Percentiles rank a stretch among this genome's conserved stretches.
Conservation (phyloP, 1,284 basidiomycete species). For the Pterulicium gracile region DNA sequence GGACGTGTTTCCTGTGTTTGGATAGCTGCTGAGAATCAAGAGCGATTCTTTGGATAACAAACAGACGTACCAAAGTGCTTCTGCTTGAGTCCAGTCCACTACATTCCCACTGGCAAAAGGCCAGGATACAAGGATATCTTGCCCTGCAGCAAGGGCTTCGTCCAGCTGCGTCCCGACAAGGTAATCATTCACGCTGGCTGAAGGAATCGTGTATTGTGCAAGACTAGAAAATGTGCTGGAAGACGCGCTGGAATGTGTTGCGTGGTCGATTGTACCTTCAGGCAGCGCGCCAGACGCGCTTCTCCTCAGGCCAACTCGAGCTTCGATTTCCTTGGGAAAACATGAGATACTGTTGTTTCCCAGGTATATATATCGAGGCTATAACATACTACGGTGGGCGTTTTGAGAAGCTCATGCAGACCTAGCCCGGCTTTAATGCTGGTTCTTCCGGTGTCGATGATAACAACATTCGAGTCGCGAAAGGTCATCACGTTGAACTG, state of each 20-base stretch:
- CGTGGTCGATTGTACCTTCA: conserved; percentile 19
- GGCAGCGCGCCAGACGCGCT: conserved; percentile 20
- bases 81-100: conserved; percentile 82
- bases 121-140: conserved; percentile 70
- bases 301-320: conserved; percentile 64
- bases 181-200: conserved; percentile 64
- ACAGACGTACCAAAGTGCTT: conserved; percentile 74
- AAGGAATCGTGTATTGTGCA: conserved; percentile 26
- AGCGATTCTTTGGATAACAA: conserved; percentile 5
- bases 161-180: conserved; percentile 77
- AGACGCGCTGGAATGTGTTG: conserved; percentile 28
- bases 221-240: conserved; percentile 34
- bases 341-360: conserved; percentile 6
- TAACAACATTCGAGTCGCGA: conserved; percentile 72
- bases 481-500: conserved; percentile 35
- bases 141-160: conserved; percentile 63
- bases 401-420: conserved; percentile 69
- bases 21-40: conserved; percentile 7
- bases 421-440: conserved; percentile 69
- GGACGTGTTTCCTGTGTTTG: conserved; percentile 67
- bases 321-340: conserved; percentile 49
- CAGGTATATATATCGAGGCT: conserved; percentile 2
- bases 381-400: conserved; percentile 58
- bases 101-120: conserved; percentile 75
- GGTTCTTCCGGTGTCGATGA: conserved; percentile 72